Evolutionary conservation across 805 yeast species (phyloP), one percentile per base, ranked within the genome.

Genomic region (Dipodascopsis uninucleata): DNA sequence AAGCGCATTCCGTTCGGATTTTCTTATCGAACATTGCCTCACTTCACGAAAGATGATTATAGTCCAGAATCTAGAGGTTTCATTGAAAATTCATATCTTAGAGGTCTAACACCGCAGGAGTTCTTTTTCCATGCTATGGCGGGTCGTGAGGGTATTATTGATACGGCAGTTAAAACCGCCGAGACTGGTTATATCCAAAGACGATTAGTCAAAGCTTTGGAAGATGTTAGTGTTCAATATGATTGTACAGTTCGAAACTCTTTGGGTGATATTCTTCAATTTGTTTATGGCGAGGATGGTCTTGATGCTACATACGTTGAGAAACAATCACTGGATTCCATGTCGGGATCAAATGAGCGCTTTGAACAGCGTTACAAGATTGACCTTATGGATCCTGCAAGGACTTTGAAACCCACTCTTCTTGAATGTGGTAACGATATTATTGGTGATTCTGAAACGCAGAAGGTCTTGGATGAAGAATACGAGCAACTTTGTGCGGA

Each of bases 61-160:
- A 86, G 96, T 39, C 97, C 98, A 18, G 98, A 93, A 68, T 90
- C 97, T 2, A 88, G 88, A 65, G 99, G 99, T 58, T 93, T 93
- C 61, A 95, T 93, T 49, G 96, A 94, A 67, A 93, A 93, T 65
- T 93, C 98, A 10, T 93, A 93, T 63, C 75, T 90, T 63, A 81
- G 97, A 73, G 99, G 99, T 29, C 75, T 93, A 61, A 89, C 98
- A 4, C 98, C 99, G 26, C 97, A 93, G 68, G 99, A 93, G 67
- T 93, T 93, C 67, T 89, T 93, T 66, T 93, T 93, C 82, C 99
- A 93, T 66, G 93, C 97, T 75, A 93, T 93, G 98, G 98, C 99
- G 44, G 99, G 99, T 70, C 84, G 99, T 74, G 99, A 93, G 75
- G 99, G 99, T 72, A 78, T 93, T 62, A 93, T 93, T 71, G 99